Conservation (phyloP, 306 rosid genomes). For the Cercis canadensis region DNA sequence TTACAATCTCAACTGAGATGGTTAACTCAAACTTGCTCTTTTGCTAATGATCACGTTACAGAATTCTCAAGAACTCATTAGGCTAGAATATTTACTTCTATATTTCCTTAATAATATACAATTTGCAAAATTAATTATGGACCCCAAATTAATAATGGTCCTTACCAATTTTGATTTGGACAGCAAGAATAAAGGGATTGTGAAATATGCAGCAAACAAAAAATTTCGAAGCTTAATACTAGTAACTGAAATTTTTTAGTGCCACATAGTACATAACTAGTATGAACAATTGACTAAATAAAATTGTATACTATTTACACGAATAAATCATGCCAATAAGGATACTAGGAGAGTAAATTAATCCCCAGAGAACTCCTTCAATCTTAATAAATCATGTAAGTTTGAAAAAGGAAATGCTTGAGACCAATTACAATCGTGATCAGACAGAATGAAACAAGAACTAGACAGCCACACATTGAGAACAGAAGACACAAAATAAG, state of each 20-base stretch:
- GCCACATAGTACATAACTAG: too few relatives aligned
- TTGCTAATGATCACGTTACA: too few relatives aligned
- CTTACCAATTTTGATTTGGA: slow-evolving; percentile 13
- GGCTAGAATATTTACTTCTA: too few relatives aligned
- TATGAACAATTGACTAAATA: neutral
- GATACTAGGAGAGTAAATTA: neutral
- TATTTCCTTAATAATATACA: too few relatives aligned
- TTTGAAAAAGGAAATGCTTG: slow-evolving; percentile 4
- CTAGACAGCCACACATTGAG: neutral
- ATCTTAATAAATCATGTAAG: neutral
- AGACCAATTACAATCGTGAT: neutral
- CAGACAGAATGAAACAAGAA: slow-evolving; percentile 23
- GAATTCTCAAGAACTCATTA: too few relatives aligned
- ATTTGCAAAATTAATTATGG: too few relatives aligned
- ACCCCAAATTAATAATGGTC: too few relatives aligned
- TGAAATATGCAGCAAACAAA: neutral
- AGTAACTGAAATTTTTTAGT: too few relatives aligned
- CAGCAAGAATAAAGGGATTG: neutral
- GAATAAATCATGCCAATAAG: neutral
- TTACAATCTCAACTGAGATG: too few relatives aligned
- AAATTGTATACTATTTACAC: neutral
- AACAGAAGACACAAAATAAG: neutral
- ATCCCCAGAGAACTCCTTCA: neutral
- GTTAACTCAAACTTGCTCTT: too few relatives aligned
- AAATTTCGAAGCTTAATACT: slow-evolving; percentile 1